Conservation (phyloP, 169 alveolate species). For the Eimeria necatrix region DNA sequence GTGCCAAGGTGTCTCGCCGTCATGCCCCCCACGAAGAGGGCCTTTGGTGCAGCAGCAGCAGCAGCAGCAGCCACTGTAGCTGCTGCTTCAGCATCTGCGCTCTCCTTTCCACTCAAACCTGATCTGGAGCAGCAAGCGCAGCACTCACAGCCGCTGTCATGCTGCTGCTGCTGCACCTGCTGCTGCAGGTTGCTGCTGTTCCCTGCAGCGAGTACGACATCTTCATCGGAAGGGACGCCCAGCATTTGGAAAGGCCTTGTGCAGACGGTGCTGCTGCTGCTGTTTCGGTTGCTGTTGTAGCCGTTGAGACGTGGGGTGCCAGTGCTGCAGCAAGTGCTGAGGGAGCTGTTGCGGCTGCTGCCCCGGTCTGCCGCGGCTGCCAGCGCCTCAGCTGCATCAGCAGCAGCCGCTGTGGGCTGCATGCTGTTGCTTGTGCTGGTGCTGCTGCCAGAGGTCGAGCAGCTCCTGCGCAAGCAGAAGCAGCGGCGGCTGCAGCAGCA, state of each 20-base stretch:
- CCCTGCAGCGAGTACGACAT: background rate
- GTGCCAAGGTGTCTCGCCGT: background rate
- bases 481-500: background rate
- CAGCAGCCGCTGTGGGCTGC: conserved; percentile 26
- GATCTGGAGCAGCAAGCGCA: background rate
- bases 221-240: background rate
- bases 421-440: background rate
- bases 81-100: conserved; percentile 12
- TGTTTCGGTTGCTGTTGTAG: background rate
- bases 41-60: background rate
- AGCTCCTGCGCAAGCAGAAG: background rate
- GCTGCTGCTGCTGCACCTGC: conserved; percentile 55
- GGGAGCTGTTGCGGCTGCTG: background rate
- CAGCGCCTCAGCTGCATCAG: conserved; percentile 9
- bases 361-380: background rate
- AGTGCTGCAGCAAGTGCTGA: conserved; percentile 21
- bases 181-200: conserved; percentile 21
- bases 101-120: background rate
- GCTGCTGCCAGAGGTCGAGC: background rate
- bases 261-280: background rate
- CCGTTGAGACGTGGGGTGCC: background rate
- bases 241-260: background rate
- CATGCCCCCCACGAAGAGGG: background rate
- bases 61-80: conserved; percentile 27
- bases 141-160: background rate